Evolutionary conservation across 139 green algal genomes (phyloP).

Genomic region (Haematococcus lacustris): DNA sequence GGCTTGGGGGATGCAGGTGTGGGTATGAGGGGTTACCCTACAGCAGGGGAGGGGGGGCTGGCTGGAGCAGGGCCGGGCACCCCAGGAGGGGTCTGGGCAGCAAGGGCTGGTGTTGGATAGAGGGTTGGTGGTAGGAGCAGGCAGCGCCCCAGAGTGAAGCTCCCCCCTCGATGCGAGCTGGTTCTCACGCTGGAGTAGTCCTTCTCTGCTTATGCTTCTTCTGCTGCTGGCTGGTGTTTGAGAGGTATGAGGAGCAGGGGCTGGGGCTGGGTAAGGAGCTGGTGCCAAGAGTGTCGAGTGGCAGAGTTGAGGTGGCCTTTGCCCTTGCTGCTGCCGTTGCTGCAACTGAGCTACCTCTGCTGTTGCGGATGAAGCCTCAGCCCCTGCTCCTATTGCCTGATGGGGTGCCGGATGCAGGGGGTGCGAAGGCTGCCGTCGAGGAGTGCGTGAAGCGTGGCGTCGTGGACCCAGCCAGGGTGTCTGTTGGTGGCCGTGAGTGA

Average conservation of each 20-base stretch:
- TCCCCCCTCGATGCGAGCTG: neutral
- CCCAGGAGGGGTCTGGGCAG: neutral
- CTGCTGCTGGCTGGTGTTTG: conserved; percentile 2
- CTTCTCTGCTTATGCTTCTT: no score
- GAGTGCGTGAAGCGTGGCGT: conserved; percentile 73
- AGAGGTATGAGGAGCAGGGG: neutral
- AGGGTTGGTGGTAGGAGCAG: no score
- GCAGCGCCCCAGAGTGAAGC: neutral
- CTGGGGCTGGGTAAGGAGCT: neutral
- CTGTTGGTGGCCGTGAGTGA: conserved; percentile 69
- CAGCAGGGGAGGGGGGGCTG: no score
- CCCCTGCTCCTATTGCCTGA: no score
- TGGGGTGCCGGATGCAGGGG: conserved; percentile 17
- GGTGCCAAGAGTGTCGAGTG: neutral
- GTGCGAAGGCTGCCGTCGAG: conserved; percentile 41
- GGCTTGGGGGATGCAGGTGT: neutral
- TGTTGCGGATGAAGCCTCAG: no score
- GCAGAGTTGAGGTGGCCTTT: no score
- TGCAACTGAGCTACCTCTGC: no score
- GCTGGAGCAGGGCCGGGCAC: neutral
- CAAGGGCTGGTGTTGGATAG: no score
- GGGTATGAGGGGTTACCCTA: no score
- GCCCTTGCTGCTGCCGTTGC: no score
- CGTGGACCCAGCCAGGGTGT: conserved; percentile 64
- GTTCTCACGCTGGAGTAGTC: neutral